Evolutionary conservation across 139 green algal species (phyloP).

Genomic region (Zygnema cylindricum): DNA sequence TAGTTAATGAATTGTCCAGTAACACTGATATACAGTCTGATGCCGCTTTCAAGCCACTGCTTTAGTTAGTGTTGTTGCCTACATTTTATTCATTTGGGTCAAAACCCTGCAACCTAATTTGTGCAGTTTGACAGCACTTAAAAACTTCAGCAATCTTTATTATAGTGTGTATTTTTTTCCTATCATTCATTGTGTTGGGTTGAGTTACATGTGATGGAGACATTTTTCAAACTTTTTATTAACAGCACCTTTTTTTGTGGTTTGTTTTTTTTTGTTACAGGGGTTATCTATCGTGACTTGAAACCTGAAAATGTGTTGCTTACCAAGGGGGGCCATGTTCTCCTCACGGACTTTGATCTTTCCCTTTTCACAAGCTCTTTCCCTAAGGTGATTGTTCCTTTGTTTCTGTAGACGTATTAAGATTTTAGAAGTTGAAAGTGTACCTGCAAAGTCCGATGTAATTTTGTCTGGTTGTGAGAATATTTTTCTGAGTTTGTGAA

Average conservation of each 20-base stretch:
- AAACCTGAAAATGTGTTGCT: conserved; percentile 99
- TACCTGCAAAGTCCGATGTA: too few species aligned
- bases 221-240: conserved; percentile 2
- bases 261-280: conserved; percentile 26
- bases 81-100: too few species aligned
- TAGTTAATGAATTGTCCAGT: too few species aligned
- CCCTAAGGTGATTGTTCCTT: conserved; percentile 19
- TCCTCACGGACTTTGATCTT: conserved; percentile 98
- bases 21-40: too few species aligned
- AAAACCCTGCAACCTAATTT: too few species aligned
- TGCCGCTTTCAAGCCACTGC: too few species aligned
- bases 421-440: too few species aligned
- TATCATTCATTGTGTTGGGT: neutral
- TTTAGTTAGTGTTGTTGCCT: too few species aligned
- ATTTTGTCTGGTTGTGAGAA: too few species aligned
- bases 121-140: too few species aligned
- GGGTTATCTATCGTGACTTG: conserved; percentile 95
- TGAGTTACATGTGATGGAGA: neutral
- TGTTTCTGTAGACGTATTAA: too few species aligned
- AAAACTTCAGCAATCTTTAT: neutral
- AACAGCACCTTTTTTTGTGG: neutral
- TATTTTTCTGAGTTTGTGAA: too few species aligned
- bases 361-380: conserved; percentile 33
- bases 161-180: conserved; percentile 1
- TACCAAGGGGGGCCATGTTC: conserved; percentile 82